These are phyloP conservation scores for Termitomyces sp. DNA, from an alignment of 768 basidiomycete species.

Conservation along the genomic window DNA sequence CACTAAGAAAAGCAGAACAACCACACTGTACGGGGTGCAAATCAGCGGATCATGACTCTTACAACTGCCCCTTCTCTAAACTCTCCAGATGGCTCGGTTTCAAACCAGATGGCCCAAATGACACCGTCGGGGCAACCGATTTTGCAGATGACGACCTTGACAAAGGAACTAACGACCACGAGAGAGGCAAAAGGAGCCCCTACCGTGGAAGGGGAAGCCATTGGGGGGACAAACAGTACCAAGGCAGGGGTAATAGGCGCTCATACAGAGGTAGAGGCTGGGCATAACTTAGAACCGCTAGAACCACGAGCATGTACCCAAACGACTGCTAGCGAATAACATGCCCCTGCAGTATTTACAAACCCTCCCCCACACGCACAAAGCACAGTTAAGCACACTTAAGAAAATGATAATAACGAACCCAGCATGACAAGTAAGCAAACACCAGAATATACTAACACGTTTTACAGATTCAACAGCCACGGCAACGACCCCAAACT, in stretches of 20 bases:
- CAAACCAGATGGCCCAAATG: not conserved
- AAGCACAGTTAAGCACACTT: too few relatives aligned
- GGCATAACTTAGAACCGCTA: too few relatives aligned
- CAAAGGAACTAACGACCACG: not conserved
- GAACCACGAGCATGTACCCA: too few relatives aligned
- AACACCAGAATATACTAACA: not conserved
- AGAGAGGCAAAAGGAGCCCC: not conserved
- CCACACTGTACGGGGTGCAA: not conserved
- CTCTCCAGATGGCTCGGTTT: not conserved
- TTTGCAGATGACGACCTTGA: not conserved
- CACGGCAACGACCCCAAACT: not conserved
- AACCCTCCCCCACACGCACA: too few relatives aligned
- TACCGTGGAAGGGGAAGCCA: too few relatives aligned
- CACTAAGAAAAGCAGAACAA: not conserved
- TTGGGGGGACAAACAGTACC: too few relatives aligned
- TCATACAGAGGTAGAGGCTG: not conserved
- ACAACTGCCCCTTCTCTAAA: not conserved
- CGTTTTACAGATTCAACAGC: not conserved
- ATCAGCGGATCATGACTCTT: not conserved
- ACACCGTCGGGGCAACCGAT: not conserved
- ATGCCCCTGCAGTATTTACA: too few relatives aligned
- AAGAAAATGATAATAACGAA: too few relatives aligned
- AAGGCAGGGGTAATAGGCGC: not conserved
- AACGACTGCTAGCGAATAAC: too few relatives aligned
- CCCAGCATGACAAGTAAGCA: not conserved